Evolutionary conservation across 805 yeast species (phyloP), one percentile per base, ranked within the genome.

Genomic region (Myxozyma nipponensis): DNA sequence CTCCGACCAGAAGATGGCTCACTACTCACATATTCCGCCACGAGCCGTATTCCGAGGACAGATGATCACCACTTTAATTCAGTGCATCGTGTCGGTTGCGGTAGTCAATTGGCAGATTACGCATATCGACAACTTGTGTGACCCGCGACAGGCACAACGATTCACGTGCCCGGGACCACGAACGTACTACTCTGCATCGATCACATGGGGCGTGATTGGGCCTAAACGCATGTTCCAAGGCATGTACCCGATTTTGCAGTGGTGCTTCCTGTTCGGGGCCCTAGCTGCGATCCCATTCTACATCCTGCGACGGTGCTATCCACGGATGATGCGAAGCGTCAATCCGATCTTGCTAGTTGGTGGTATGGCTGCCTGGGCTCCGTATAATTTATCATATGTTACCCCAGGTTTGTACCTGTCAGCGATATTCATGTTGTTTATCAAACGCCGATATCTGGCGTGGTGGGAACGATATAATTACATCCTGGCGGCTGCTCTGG

Each of bases 391-490:
- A 18, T 19, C 46, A 22, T 41, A 41, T 13, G 4, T 17, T 15
- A 38, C 49, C 6, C 45, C 49, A 6, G 49, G 45, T 10, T 21
- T 45, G n/a, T 41, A 28, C 24, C 22, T 32, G 23, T 39, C 49
- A 3, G 74, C 74, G 56, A 45, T 72, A 4, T 83, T 82, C 69
- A 79, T 79, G 69, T 79, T 73, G 66, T 71, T 72, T 59, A 67
- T 83, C 49, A 79, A 78, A 54, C 71, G 76, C 46, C 70, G 71
- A 54, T 81, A 78, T 68, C 70, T 77, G 42, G 68, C 72, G 42
- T 83, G 89, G 89, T 83, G 89, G 89, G 81, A 82, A 36, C 82
- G 82, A 65, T 83, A 83, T 65, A 82, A 82, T 63, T 82, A 81
- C 63, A 75, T 82, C 2, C 68, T 83, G 47, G 76, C 84, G 19